These are phyloP conservation scores for Neonectria faginata DNA, from an alignment of 2,329 filamentous ascomycete genomes.

Conservation along the genomic window DNA sequence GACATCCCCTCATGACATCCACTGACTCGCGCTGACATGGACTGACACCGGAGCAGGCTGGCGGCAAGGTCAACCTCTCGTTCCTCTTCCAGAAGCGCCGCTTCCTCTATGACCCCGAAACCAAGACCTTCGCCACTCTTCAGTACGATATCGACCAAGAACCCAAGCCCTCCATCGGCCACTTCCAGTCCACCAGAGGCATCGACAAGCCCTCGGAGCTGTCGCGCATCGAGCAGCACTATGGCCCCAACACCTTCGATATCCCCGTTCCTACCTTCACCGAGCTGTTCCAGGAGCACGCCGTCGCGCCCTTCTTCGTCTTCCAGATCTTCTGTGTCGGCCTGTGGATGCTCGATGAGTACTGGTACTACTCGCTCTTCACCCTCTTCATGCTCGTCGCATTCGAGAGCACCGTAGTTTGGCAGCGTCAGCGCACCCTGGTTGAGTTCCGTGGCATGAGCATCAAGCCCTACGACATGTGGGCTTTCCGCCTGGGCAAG, in stretches of 20 bases:
- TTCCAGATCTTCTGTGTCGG: slow-evolving; percentile 99
- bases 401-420: slow-evolving; percentile 98
- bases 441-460: slow-evolving; percentile 99
- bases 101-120: slow-evolving; percentile 83
- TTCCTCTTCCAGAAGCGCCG: slow-evolving; percentile 99
- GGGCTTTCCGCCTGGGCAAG: slow-evolving; percentile 86
- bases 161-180: slow-evolving; percentile 81
- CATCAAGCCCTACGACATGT: slow-evolving; percentile 97
- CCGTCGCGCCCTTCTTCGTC: slow-evolving; percentile 98
- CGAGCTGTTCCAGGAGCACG: slow-evolving; percentile 97
- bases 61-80: slow-evolving; percentile 80
- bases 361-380: slow-evolving; percentile 99
- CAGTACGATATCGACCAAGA: slow-evolving; percentile 86
- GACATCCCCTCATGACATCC: slow-evolving; percentile 14
- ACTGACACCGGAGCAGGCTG: slow-evolving; percentile 61
- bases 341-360: slow-evolving; percentile 98
- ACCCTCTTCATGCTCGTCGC: slow-evolving; percentile 98
- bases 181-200: slow-evolving; percentile 84
- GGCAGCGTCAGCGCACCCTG: slow-evolving; percentile 96
- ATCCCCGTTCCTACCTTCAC: slow-evolving; percentile 96
- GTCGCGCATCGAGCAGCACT: slow-evolving; percentile 86
- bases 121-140: slow-evolving; percentile 82
- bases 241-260: slow-evolving; percentile 95
- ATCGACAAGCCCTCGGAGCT: slow-evolving; percentile 81
- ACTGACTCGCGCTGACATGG: slow-evolving; percentile 22